A percentile compares a stretch with the other conserved stretches of the same genome.
Conservation (phyloP, 1,284 basidiomycete genomes). For the Ganoderma leucocontextum region DNA sequence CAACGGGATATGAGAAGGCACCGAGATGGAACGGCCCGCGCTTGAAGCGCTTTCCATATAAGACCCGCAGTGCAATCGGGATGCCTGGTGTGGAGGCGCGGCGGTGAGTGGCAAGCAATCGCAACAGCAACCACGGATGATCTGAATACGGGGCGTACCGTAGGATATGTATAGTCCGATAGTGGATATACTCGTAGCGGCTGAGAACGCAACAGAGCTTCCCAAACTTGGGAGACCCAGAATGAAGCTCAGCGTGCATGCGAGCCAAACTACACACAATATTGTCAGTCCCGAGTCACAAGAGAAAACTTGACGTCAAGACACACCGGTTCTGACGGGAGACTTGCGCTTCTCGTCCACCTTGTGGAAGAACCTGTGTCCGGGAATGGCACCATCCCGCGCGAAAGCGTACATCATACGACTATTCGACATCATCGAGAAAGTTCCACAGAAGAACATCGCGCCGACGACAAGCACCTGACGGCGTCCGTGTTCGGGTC, state of each 20-base stretch:
- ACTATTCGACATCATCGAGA: constrained; percentile 79
- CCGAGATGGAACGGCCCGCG: constrained; percentile 80
- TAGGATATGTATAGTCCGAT: constrained; percentile 83
- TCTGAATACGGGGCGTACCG: constrained; percentile 45
- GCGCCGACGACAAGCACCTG: constrained; percentile 72
- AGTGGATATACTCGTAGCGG: constrained; percentile 80
- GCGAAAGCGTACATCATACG: constrained; percentile 85
- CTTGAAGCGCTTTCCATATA: constrained; percentile 65
- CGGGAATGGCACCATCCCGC: constrained; percentile 75
- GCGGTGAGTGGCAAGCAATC: background rate
- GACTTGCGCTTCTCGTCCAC: constrained; percentile 66
- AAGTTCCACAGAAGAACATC: constrained; percentile 79
- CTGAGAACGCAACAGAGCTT: constrained; percentile 74
- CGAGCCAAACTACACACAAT: constrained; percentile 73
- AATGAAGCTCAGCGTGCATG: constrained; percentile 77
- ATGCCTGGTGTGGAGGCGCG: constrained; percentile 51
- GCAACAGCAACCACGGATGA: too few relatives aligned
- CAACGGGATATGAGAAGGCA: constrained; percentile 63
- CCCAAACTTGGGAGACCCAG: constrained; percentile 77
- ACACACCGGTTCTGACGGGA: constrained; percentile 71
- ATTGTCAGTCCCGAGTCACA: background rate
- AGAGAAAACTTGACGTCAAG: background rate
- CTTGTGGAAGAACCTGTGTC: constrained; percentile 69
- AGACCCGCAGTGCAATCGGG: constrained; percentile 70
- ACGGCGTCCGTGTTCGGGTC: too few relatives aligned